A percentile compares a stretch with the other conserved stretches of the same genome.
These are phyloP conservation scores for Aureobasidium namibiae DNA, from an alignment of 2,329 filamentous ascomycete genomes.

Conservation along the genomic window DNA sequence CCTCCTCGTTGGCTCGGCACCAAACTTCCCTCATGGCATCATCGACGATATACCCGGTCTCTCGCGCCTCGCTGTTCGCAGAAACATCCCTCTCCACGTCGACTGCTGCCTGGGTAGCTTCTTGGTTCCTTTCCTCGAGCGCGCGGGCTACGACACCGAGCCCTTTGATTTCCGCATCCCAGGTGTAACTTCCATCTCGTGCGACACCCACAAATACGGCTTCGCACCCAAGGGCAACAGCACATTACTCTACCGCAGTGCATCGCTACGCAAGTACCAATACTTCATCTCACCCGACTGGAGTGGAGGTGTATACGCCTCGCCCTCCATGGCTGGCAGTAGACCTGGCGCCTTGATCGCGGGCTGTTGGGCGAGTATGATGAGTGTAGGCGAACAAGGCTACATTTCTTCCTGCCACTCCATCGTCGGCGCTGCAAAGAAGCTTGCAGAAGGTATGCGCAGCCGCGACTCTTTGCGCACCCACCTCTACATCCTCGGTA, in stretches of 20 bases:
- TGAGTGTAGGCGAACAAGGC: conserved; percentile 77
- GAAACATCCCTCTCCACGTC: conserved; percentile 82
- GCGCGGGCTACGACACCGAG: conserved; percentile 83
- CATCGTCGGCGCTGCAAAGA: conserved; percentile 81
- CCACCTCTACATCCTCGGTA: conserved; percentile 73
- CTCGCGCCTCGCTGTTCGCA: conserved; percentile 70
- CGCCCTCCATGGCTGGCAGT: conserved; percentile 82
- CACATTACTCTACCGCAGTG: conserved; percentile 80
- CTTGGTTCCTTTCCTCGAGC: conserved; percentile 82
- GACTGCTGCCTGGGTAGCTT: conserved; percentile 98
- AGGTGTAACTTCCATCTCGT: conserved; percentile 90
- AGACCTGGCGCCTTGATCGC: conserved; percentile 90
- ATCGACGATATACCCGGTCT: conserved; percentile 88
- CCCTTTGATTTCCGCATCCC: conserved; percentile 90
- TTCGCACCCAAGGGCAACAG: conserved; percentile 98
- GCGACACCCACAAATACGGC: conserved; percentile 98
- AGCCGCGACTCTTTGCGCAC: conserved; percentile 58
- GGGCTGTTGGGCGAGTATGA: conserved; percentile 87
- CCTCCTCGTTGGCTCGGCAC: conserved; percentile 85
- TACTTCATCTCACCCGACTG: conserved; percentile 96
- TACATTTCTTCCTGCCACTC: conserved; percentile 80
- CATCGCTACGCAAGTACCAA: conserved; percentile 73
- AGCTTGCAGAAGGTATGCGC: conserved; percentile 66
- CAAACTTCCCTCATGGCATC: conserved; percentile 97
- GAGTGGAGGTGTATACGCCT: conserved; percentile 93